Conservation (phyloP, 768 basidiomycete genomes). For the Astraeus odoratus region DNA sequence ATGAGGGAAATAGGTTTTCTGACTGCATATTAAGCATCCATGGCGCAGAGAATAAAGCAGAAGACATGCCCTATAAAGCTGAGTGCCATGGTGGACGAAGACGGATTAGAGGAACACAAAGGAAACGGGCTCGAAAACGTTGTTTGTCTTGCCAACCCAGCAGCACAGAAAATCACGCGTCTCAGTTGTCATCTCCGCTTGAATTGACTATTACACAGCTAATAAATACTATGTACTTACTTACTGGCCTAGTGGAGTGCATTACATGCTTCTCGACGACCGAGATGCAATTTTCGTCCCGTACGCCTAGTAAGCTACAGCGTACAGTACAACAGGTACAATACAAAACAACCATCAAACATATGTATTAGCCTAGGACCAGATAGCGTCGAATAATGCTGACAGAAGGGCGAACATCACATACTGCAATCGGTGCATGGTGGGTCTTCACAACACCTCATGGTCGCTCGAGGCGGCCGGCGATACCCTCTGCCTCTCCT, state of each 20-base stretch:
- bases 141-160: constrained; percentile 9
- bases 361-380: background rate
- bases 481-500: constrained; percentile 18
- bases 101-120: constrained; percentile 17
- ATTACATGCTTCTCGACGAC: background rate
- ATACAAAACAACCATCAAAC: background rate
- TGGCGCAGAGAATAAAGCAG: background rate
- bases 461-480: constrained; percentile 14
- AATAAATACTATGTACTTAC: background rate
- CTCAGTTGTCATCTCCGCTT: constrained; percentile 24
- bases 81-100: constrained; percentile 47
- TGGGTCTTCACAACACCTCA: no score
- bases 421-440: background rate
- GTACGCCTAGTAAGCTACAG: background rate
- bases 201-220: constrained; percentile 1
- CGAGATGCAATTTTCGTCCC: no score
- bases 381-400: background rate
- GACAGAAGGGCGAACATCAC: background rate
- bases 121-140: constrained; percentile 6
- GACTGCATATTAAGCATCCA: constrained; percentile 13
- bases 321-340: background rate
- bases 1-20: constrained; percentile 88
- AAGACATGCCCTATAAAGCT: constrained; percentile 65
- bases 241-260: background rate
- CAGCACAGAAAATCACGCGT: constrained; percentile 5